Base-by-base conservation (phyloP, 208 protist species). In the Histomonas meleagridis region DNA sequence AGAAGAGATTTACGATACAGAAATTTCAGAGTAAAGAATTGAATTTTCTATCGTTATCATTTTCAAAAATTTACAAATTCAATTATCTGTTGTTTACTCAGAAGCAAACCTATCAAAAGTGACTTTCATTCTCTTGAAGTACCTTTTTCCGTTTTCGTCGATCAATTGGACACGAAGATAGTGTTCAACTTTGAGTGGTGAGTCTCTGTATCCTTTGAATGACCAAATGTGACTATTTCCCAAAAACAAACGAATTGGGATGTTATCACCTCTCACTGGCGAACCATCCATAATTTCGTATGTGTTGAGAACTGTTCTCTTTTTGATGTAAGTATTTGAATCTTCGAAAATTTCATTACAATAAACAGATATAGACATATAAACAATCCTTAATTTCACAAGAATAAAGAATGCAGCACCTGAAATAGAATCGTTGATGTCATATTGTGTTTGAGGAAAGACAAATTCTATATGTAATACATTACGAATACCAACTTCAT, bases 111-210 rank as follows among this genome's bases (percentile, higher is more conserved):
- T 65, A n/a, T n/a, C n/a, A 26, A 65, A 65, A n/a, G 16, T 32
- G 7, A 65, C 23, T n/a, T 65, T 65, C 60, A 65, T 65, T n/a
- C 23, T 65, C 23, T 51, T 81, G 43, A 51, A 51, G 35, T 81
- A 81, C 21, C 51, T 35, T 51, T 81, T 81, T 51, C 40, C 70
- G n/a, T 81, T 81, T 51, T 51, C 70, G 51, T 81, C 70, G 18
- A 81, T 28, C 21, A 81, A 23, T 1, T 51, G 43, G 0, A 81
- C 21, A 51, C 70, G 9, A 21, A 81, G 21, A 5, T 4, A 5
- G 18, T 81, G 51, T 9, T 4, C n/a, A 26, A 81, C 70, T 32
- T 48, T 81, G 21, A 81, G n/a, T 7, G 21, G 21, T 1, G 18
- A 14, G 12, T 0, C 51, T 21, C 40, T 32, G 43, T 81, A 51